Conservation (phyloP, 352 stramenopile species). For the Pythium guiyangense region DNA sequence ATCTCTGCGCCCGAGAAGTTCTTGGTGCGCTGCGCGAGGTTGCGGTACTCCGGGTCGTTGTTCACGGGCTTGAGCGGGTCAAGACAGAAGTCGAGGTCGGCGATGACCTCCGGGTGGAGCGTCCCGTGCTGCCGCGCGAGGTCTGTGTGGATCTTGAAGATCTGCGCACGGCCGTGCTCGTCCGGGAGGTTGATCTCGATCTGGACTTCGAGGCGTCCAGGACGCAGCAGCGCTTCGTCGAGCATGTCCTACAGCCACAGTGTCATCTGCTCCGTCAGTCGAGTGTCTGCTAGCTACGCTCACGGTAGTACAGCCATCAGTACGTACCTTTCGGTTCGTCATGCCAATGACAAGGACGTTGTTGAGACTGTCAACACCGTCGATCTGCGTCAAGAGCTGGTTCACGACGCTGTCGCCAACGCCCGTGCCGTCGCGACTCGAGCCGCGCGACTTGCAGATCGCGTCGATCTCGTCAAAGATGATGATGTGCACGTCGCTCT, state of each 20-base stretch:
- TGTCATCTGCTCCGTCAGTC: too few relatives aligned
- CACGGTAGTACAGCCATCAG: too few relatives aligned
- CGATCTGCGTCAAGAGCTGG: constrained; percentile 99
- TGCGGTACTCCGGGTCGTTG: constrained; percentile 72
- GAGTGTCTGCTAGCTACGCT: too few relatives aligned
- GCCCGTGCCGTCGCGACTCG: constrained; percentile 91
- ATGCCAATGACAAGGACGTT: constrained; percentile 99
- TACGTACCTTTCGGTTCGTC: constrained; percentile 98
- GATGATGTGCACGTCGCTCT: constrained; percentile 99
- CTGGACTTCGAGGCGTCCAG: constrained; percentile 98
- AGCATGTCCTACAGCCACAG: constrained; percentile 76
- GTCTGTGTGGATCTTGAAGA: constrained; percentile 98
- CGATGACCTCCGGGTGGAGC: constrained; percentile 63
- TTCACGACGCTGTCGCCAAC: constrained; percentile 99
- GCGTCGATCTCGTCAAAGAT: constrained; percentile 99
- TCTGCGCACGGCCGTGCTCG: constrained; percentile 93
- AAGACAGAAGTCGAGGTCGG: constrained; percentile 70
- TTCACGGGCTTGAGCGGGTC: constrained; percentile 58
- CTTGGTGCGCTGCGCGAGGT: constrained; percentile 95
- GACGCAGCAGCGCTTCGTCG: constrained; percentile 96
- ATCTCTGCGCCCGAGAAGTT: constrained; percentile 99
- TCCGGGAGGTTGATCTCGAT: constrained; percentile 99
- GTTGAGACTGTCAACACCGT: constrained; percentile 99
- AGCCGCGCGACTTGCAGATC: constrained; percentile 97
- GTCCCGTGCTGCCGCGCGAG: constrained; percentile 75